These are phyloP conservation scores for Trichoderma atroviride DNA, from an alignment of 2,329 filamentous ascomycete species.

Conservation along the genomic window DNA sequence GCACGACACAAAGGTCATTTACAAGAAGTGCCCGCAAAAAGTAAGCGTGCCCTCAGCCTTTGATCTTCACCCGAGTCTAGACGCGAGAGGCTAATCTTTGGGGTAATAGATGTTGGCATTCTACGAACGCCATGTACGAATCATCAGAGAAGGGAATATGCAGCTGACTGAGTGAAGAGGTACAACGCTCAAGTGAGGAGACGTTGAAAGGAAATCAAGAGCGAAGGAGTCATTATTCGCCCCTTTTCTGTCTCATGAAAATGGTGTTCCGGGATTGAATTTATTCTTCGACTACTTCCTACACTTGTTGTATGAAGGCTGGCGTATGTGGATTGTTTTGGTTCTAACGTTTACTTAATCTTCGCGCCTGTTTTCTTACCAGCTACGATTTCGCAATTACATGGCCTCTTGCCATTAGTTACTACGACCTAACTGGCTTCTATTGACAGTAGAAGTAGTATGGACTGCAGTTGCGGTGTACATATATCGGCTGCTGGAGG, in stretches of 20 bases:
- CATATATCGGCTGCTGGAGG: constrained; percentile 1
- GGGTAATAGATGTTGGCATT: constrained; percentile 58
- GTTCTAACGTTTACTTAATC: not conserved
- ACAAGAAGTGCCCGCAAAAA: constrained; percentile 78
- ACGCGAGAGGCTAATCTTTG: not conserved
- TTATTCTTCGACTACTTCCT: not conserved
- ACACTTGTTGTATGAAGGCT: not conserved
- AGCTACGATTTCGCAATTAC: not conserved
- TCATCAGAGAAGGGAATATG: constrained; percentile 47
- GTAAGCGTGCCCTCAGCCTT: constrained; percentile 44
- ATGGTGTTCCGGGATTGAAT: not conserved
- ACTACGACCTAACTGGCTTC: not conserved
- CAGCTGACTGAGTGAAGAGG: constrained; percentile 27
- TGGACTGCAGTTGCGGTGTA: not conserved
- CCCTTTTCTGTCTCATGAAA: not conserved
- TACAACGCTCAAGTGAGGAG: not conserved
- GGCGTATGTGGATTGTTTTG: constrained; percentile 10
- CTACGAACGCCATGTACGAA: constrained; percentile 61
- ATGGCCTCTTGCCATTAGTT: not conserved
- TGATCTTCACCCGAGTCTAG: not conserved
- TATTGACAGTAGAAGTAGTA: not conserved
- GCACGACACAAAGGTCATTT: constrained; percentile 68
- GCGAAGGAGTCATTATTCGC: not conserved
- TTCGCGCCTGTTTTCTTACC: not conserved
- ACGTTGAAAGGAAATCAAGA: not conserved